Evolutionary conservation across 805 yeast genomes (phyloP).

Genomic region (Zygosaccharomyces bailii): DNA sequence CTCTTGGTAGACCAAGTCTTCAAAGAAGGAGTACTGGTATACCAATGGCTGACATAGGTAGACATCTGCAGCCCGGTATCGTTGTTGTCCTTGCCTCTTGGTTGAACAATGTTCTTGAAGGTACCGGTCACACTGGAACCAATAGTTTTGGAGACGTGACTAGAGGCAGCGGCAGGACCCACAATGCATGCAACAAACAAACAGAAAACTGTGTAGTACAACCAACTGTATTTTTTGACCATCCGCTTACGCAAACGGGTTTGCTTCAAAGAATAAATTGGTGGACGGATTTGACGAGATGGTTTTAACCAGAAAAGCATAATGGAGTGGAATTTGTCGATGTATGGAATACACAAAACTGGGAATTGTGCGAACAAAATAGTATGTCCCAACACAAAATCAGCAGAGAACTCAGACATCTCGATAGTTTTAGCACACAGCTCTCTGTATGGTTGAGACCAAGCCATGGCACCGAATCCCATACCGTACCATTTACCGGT

Average conservation of each 20-base stretch:
- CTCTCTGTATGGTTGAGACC: constrained; percentile 96
- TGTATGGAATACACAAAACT: constrained; percentile 72
- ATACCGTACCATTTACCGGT: constrained; percentile 98
- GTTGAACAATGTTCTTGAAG: constrained; percentile 78
- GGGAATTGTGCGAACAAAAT: constrained; percentile 89
- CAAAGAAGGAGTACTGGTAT: constrained; percentile 50
- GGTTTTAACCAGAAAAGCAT: constrained; percentile 99
- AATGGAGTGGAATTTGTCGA: constrained; percentile 97
- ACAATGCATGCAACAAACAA: constrained; percentile 73
- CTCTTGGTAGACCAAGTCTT: constrained; percentile 53
- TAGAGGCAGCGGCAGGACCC: constrained; percentile 88
- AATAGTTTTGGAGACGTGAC: constrained; percentile 41
- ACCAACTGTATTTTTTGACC: constrained; percentile 86
- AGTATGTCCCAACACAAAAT: constrained; percentile 88
- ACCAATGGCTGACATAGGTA: constrained; percentile 36
- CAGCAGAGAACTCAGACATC: constrained; percentile 94
- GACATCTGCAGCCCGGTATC: constrained; percentile 64
- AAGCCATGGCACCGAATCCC: constrained; percentile 89
- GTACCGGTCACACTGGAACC: constrained; percentile 38
- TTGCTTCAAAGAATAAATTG: constrained; percentile 94
- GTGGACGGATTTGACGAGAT: constrained; percentile 85
- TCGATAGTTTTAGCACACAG: constrained; percentile 91
- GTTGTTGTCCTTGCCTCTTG: constrained; percentile 73
- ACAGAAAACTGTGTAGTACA: constrained; percentile 68
- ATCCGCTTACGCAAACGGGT: constrained; percentile 94